Percentiles rank a stretch among this genome's conserved stretches.
Evolutionary conservation across 2,329 filamentous ascomycete genomes (phyloP).

Genomic region (Talaromyces sp.): DNA sequence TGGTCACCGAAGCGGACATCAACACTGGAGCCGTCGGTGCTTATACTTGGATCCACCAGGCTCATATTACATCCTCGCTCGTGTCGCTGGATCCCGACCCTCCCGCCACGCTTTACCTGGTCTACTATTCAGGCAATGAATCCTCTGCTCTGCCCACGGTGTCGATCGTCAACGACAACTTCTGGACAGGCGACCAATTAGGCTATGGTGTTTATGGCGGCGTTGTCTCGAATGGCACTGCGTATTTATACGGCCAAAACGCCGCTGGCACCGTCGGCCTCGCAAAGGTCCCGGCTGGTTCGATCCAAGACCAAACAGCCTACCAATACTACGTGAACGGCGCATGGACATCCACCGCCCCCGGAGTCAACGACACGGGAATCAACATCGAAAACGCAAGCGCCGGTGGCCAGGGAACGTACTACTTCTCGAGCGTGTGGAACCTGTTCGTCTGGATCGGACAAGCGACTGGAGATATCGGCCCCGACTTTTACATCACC

Average conservation of each 20-base stretch:
- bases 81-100: conserved; percentile 15
- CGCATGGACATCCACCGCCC: conserved; percentile 5
- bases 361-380: conserved; percentile 5
- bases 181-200: conserved; percentile 16
- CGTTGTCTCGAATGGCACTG: background rate
- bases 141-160: conserved; percentile 14
- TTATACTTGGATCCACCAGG: conserved; percentile 20
- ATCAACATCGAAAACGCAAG: conserved; percentile 20
- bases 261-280: conserved; percentile 5
- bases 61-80: conserved; percentile 12
- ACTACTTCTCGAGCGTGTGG: conserved; percentile 23
- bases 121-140: conserved; percentile 11
- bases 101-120: conserved; percentile 18
- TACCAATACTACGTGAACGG: conserved; percentile 8
- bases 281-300: conserved; percentile 1
- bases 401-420: conserved; percentile 24
- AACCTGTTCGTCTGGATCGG: conserved; percentile 27
- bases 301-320: conserved; percentile 2
- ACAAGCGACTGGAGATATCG: conserved; percentile 13
- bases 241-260: conserved; percentile 7
- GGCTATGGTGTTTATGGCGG: conserved; percentile 13
- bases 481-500: conserved; percentile 18
- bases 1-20: conserved; percentile 13
- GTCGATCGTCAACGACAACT: conserved; percentile 16
- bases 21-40: conserved; percentile 8